phyloP scores from a whole-genome alignment of 2,329 filamentous ascomycete species.

The Teratosphaeriaceae sp. region DNA sequence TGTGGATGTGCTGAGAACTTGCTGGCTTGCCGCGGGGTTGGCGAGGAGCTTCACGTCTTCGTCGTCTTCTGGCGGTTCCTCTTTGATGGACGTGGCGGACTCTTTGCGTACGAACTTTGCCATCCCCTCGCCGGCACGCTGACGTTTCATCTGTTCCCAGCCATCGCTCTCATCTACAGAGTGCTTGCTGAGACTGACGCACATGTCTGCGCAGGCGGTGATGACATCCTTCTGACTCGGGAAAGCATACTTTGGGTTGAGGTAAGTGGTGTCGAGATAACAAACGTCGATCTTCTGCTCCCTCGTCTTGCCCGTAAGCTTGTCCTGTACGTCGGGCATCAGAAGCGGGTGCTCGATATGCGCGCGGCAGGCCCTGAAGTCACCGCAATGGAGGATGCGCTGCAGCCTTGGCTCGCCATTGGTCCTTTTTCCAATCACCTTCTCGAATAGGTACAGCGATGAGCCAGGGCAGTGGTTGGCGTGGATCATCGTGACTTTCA shows the following conservation, averaged over 20 bases:
- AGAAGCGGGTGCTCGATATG: conserved; percentile 79
- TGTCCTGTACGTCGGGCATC: conserved; percentile 65
- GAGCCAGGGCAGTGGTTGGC: conserved; percentile 97
- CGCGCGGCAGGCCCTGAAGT: conserved; percentile 83
- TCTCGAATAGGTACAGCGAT: conserved; percentile 89
- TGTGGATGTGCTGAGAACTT: conserved; percentile 23
- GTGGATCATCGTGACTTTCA: conserved; percentile 85
- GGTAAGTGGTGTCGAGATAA: conserved; percentile 95
- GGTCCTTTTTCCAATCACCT: conserved; percentile 55
- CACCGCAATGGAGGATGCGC: conserved; percentile 87
- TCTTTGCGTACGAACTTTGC: conserved; percentile 52
- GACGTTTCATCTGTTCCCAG: conserved; percentile 51
- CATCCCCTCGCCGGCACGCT: conserved; percentile 53
- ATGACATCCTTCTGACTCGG: conserved; percentile 86
- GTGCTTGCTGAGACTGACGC: conserved; percentile 66
- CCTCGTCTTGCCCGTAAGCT: conserved; percentile 60
- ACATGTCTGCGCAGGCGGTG: conserved; percentile 78
- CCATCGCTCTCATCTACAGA: conserved; percentile 50
- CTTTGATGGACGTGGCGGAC: conserved; percentile 33
- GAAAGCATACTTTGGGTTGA: conserved; percentile 93
- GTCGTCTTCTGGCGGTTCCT: conserved; percentile 29
- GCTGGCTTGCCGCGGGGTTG: conserved; percentile 24
- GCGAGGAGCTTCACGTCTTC: conserved; percentile 29
- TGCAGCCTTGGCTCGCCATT: conserved; percentile 53
- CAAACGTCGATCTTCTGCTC: conserved; percentile 92